Percentiles rank a stretch among this genome's conserved stretches.
Conservation (phyloP, 805 yeast genomes). For the Cyberlindnera mississippiensis region DNA sequence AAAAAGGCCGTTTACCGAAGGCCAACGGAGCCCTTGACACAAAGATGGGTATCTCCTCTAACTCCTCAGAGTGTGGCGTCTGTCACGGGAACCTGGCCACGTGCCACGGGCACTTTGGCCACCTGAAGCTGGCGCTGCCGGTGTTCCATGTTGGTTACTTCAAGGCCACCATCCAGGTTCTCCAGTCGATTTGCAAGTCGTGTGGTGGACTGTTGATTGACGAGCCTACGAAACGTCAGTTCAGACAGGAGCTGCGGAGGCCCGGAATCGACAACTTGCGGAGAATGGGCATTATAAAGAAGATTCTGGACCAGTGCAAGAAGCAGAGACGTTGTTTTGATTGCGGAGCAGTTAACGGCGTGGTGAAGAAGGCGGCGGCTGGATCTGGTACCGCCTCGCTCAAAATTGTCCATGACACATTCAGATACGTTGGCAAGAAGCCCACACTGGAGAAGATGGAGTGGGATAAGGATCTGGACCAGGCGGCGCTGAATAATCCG, state of each 20-base stretch:
- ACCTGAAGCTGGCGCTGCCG: conserved; percentile 86
- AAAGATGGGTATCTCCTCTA: conserved; percentile 90
- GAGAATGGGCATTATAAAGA: conserved; percentile 83
- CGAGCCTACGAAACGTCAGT: conserved; percentile 65
- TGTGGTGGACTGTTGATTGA: conserved; percentile 78
- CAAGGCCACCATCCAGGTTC: conserved; percentile 80
- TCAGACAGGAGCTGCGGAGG: conserved; percentile 72
- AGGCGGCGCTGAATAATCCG: conserved; percentile 70
- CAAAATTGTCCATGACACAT: conserved; percentile 92
- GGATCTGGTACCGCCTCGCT: conserved; percentile 92
- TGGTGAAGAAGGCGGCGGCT: conserved; percentile 91
- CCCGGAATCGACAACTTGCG: conserved; percentile 89
- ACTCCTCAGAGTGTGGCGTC: conserved; percentile 79
- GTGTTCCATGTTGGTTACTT: conserved; percentile 98
- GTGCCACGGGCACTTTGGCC: conserved; percentile 99
- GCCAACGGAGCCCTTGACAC: conserved; percentile 86
- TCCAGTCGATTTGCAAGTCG: conserved; percentile 87
- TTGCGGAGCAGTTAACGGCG: conserved; percentile 91
- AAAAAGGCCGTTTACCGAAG: conserved; percentile 81
- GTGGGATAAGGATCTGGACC: conserved; percentile 86
- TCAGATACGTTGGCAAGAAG: conserved; percentile 92
- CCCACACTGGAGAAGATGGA: conserved; percentile 75
- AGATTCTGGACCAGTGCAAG: conserved; percentile 86
- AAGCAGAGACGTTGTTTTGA: conserved; percentile 87
- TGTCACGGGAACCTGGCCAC: conserved; percentile 90